These are phyloP conservation scores for Dillenia turbinata DNA, from an alignment of 164 flowering plant species.

Conservation along the genomic window DNA sequence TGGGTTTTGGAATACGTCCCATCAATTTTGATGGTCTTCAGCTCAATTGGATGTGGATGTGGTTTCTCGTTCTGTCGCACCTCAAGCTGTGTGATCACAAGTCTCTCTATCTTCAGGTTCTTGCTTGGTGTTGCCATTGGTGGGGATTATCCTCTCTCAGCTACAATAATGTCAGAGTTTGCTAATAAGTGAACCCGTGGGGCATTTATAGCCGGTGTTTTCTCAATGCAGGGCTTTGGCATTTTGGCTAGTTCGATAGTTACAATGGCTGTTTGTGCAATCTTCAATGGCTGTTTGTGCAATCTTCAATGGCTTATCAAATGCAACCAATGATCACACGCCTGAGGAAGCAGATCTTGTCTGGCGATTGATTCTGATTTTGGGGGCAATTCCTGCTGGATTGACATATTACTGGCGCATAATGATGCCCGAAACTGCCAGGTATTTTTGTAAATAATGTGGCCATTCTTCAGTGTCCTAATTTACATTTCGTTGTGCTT, in stretches of 20 bases:
- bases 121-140: constrained; percentile 38
- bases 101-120: constrained; percentile 36
- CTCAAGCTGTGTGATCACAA: constrained; percentile 1
- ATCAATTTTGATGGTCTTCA: too few species aligned
- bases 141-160: constrained; percentile 47
- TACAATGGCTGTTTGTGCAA: constrained; percentile 30
- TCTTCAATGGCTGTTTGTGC: constrained; percentile 20
- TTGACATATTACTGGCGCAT: constrained; percentile 52
- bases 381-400: constrained; percentile 44
- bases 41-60: too few species aligned
- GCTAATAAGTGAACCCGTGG: constrained; percentile 22
- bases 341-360: constrained; percentile 31
- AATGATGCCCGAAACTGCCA: constrained; percentile 54
- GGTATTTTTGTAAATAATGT: constrained; percentile 15
- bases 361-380: constrained; percentile 45
- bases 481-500: background rate
- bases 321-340: background rate
- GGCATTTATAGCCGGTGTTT: constrained; percentile 34
- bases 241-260: constrained; percentile 35
- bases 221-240: constrained; percentile 50
- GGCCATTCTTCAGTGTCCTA: background rate
- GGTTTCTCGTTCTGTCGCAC: too few species aligned
- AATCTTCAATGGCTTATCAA: constrained; percentile 10
- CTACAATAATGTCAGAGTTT: constrained; percentile 52
- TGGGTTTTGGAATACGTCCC: too few species aligned